Evolutionary conservation across 2,329 filamentous ascomycete species (phyloP).

Genomic region (Fonsecaea monophora): DNA sequence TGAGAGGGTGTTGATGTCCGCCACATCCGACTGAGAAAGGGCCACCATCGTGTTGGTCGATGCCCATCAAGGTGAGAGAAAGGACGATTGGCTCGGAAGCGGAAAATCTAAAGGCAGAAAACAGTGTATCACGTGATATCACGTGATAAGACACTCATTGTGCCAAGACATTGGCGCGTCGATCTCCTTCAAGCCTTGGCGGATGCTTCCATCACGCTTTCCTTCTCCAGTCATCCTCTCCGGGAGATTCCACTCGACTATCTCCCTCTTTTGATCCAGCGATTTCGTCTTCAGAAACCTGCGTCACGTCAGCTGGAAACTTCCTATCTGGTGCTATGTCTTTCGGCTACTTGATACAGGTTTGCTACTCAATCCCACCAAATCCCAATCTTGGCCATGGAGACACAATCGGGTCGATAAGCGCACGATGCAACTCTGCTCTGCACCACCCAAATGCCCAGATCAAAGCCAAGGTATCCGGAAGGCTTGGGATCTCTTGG

Average conservation of each 20-base stretch:
- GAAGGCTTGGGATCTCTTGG: conserved; percentile 21
- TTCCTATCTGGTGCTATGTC: background rate
- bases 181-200: background rate
- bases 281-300: too few relatives aligned
- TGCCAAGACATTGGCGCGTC: background rate
- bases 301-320: background rate
- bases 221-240: background rate
- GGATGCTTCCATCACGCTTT: background rate
- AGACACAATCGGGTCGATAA: background rate
- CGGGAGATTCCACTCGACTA: too few relatives aligned
- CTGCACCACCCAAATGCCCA: conserved; percentile 11
- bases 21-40: conserved; percentile 18
- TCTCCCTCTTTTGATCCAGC: too few relatives aligned
- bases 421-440: conserved; percentile 17
- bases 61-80: too few relatives aligned
- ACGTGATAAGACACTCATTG: background rate
- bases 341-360: background rate
- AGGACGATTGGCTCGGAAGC: background rate
- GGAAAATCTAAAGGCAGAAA: background rate
- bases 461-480: conserved; percentile 8
- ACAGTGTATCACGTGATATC: background rate
- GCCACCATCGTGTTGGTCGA: background rate
- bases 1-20: conserved; percentile 45
- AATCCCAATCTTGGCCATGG: conserved; percentile 1
- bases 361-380: background rate